Percentiles rank a stretch among this genome's conserved stretches.
These are phyloP conservation scores for Pyrenula massariospora DNA, from an alignment of 495 filamentous ascomycete species.

Conservation along the genomic window DNA sequence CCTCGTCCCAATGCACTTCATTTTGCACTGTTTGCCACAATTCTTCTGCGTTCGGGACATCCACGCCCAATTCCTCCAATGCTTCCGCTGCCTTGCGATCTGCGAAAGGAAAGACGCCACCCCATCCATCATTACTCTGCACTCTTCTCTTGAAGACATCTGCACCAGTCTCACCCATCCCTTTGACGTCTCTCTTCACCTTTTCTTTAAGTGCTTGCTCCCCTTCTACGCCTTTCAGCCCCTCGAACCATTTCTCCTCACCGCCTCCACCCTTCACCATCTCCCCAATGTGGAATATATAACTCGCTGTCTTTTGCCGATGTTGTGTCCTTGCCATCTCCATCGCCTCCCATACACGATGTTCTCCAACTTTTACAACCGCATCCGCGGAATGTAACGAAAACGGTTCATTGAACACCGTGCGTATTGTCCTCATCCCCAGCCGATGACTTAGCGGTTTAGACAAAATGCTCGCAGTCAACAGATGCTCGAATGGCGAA, in stretches of 20 bases:
- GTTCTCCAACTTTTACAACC: slow-evolving; percentile 11
- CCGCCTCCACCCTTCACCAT: slow-evolving; percentile 6
- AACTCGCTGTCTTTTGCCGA: slow-evolving; percentile 12
- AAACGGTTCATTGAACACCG: slow-evolving; percentile 21
- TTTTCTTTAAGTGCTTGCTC: not conserved
- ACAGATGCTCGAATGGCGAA: slow-evolving; percentile 20
- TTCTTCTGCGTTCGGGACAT: slow-evolving; percentile 7
- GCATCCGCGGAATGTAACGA: slow-evolving; percentile 13
- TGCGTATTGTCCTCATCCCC: slow-evolving; percentile 19
- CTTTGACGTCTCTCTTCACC: slow-evolving; percentile 15
- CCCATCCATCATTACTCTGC: slow-evolving; percentile 14
- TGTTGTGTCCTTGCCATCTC: slow-evolving; percentile 14
- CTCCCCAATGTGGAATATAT: slow-evolving; percentile 7
- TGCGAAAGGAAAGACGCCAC: slow-evolving; percentile 14
- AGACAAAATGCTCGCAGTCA: slow-evolving; percentile 18
- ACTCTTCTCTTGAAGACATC: slow-evolving; percentile 19
- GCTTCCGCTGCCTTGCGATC: slow-evolving; percentile 14
- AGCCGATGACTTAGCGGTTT: slow-evolving; percentile 20
- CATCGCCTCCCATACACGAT: slow-evolving; percentile 8
- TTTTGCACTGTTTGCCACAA: slow-evolving; percentile 13
- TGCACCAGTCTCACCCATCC: slow-evolving; percentile 18
- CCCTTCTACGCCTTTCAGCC: not conserved
- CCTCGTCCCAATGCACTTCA: slow-evolving; percentile 5
- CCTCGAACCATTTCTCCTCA: slow-evolving; percentile 1
- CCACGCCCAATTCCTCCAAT: slow-evolving; percentile 15